Base-by-base conservation (phyloP, 306 rosid genomes). In the Acacia acuminata region DNA sequence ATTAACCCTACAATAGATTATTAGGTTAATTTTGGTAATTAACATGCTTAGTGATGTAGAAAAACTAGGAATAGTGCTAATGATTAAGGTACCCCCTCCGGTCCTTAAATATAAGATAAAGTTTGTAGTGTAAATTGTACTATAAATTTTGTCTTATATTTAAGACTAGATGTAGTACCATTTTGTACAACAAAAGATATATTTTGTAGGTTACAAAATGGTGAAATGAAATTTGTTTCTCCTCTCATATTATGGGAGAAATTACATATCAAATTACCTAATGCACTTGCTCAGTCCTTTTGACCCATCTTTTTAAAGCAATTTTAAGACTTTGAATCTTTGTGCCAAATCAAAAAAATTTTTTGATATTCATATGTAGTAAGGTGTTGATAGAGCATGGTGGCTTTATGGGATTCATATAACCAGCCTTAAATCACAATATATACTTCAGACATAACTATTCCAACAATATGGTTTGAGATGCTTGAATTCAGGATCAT, bases 51-150 rank as follows among this genome's bases (percentile, higher is more conserved):
- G 82, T 30, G 32, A 77, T 67, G 78, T 60, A 50, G 83, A 60
- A 69, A 69, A 84, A 58, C 72, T 68, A 51, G 84, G 72, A 60
- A 40, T 67, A 77, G 81, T 77, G 70, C 51, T 44, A 2, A 79
- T 71, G 55, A 30, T 30, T 30, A 30, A 30, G 27, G 1, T 27
- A 27, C 27, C 1, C 1, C 1, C 27, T 27, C 27, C 27, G 27
- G 27, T 27, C 27, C 27, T 27, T 27, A 27, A 27, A 27, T 27
- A 27, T 27, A 27, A 27, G 27, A 27, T 27, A 27, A 27, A 27
- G 27, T 27, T 27, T 27, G 27, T 27, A 27, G 27, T 27, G 27
- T 27, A 27, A 27, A 27, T 27, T 27, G 27, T 1, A 27, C 27
- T 27, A 27, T 27, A 27, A 30, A 30, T 2, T 30, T 2, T 30